Base-by-base conservation (phyloP, 805 yeast genomes). In the Debaryomyces maramus region DNA sequence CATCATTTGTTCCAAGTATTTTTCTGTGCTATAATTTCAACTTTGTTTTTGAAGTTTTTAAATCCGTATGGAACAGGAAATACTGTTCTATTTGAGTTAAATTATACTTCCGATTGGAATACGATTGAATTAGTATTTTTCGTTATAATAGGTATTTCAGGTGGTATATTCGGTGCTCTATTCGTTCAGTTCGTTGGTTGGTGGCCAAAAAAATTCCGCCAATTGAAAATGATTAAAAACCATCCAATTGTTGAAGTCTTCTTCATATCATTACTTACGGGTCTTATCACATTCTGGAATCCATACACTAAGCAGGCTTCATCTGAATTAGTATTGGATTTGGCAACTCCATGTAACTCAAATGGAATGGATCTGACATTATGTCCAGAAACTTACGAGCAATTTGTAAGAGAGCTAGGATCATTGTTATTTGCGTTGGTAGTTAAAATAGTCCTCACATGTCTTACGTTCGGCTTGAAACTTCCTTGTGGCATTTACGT, bases 31-130 rank as follows among this genome's bases (percentile, higher is more conserved):
- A 74, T 78, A 40, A 64, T 67, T 16, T 73, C 81, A 5, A 74
- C 78, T 3, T 56, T 78, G 19, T 76, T 75, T 46, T 55, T 78
- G 36, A 75, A 75, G 46, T 68, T 78, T 31, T 55, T 78, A 46
- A 69, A 78, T 52, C 83, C 83, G 5, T 78, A 78, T 48, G 80
- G 80, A 2, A 78, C 83, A 1, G 82, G 81, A 1, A 75, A 77
- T 37, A 73, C 79, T 6, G 83, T 78, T 5, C 53, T 77, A 13
- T 78, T 78, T 48, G 80, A 75, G 48, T 72, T 78, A 32, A 53
- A 57, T 11, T 78, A 77, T 50, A 50, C 59, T 1, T 69, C 76
- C 5, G 81, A 76, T 48, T 78, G 83, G 83, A 64, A 59, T 21
- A 58, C 77, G 3, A 49, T 67, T 32, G 83, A 78, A 45, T 57